A percentile compares a stretch with the other conserved stretches of the same genome.
phyloP scores from a whole-genome alignment of 2,329 filamentous ascomycete species.

The Claviceps sp. region DNA sequence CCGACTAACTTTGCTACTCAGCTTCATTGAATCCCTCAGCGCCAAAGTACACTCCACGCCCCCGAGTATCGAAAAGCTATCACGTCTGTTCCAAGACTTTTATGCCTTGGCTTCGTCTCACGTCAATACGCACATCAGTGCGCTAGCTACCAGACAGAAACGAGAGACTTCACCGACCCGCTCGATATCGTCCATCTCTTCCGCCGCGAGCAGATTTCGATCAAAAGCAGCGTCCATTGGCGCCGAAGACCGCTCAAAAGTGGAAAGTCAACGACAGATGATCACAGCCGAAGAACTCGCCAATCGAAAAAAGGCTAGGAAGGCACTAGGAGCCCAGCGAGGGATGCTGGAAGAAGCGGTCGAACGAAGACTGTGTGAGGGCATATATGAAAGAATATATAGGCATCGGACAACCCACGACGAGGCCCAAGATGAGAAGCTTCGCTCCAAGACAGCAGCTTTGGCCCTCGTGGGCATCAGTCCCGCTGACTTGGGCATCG shows the following conservation, averaged over 20 bases:
- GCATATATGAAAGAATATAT: constrained; percentile 79
- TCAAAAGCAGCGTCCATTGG: constrained; percentile 41
- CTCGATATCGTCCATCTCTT: constrained; percentile 40
- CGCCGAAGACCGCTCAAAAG: constrained; percentile 35
- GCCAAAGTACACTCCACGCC: constrained; percentile 79
- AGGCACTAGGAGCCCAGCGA: constrained; percentile 64
- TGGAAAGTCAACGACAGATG: constrained; percentile 61
- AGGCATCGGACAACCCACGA: constrained; percentile 84
- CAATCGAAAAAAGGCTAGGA: constrained; percentile 64
- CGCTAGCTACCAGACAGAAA: constrained; percentile 60
- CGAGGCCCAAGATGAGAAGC: constrained; percentile 85
- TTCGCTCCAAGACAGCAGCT: constrained; percentile 87
- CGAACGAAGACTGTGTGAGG: constrained; percentile 73
- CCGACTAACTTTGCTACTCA: constrained; percentile 19
- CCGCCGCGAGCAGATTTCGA: constrained; percentile 42
- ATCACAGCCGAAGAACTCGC: constrained; percentile 76
- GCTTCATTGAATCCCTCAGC: constrained; percentile 81
- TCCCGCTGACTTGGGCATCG: constrained; percentile 68
- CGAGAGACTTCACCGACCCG: constrained; percentile 49
- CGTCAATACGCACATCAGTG: constrained; percentile 75
- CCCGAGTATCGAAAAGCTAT: constrained; percentile 68
- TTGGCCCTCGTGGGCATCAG: constrained; percentile 85
- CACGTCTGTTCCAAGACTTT: constrained; percentile 88
- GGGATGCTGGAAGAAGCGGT: constrained; percentile 77
- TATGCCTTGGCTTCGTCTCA: constrained; percentile 70